Percentiles rank a stretch among this genome's conserved stretches.
These are phyloP conservation scores for Erodium trifolium DNA, from an alignment of 441 rosid species.

Conservation along the genomic window DNA sequence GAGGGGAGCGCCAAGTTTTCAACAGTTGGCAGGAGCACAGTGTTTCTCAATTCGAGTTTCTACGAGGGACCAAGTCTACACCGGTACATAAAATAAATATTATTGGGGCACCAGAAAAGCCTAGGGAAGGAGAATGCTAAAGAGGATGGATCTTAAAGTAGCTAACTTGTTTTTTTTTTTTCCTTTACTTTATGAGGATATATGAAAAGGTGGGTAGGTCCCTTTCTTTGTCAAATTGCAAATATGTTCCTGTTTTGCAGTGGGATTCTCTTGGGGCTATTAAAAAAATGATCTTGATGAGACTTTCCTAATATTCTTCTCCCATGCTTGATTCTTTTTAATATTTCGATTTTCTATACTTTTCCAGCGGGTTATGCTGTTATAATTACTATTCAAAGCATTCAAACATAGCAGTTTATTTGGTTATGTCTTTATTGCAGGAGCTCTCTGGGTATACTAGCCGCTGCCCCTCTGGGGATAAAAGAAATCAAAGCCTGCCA, in stretches of 20 bases:
- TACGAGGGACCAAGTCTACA: constrained; percentile 14
- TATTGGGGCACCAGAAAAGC: not conserved
- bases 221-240: constrained; percentile 7
- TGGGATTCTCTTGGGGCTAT: constrained; percentile 1
- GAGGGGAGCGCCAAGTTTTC: constrained; percentile 17
- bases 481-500: not conserved
- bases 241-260: constrained; percentile 1
- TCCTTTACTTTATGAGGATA: not conserved
- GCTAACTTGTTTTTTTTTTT: not conserved
- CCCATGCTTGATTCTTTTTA: not conserved
- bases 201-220: not conserved
- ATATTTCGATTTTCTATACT: not conserved
- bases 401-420: not conserved
- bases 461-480: not conserved
- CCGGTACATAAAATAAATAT: not conserved
- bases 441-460: not conserved
- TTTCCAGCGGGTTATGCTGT: not conserved
- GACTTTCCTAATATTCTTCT: constrained; percentile 4
- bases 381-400: not conserved
- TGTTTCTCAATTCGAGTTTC: constrained; percentile 13
- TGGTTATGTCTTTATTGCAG: not conserved
- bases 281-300: not conserved
- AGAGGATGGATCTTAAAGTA: not conserved
- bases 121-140: not conserved
- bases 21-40: constrained; percentile 41